Conservation (phyloP, 2,329 filamentous ascomycete genomes). For the Sclerotinia glacialis region DNA sequence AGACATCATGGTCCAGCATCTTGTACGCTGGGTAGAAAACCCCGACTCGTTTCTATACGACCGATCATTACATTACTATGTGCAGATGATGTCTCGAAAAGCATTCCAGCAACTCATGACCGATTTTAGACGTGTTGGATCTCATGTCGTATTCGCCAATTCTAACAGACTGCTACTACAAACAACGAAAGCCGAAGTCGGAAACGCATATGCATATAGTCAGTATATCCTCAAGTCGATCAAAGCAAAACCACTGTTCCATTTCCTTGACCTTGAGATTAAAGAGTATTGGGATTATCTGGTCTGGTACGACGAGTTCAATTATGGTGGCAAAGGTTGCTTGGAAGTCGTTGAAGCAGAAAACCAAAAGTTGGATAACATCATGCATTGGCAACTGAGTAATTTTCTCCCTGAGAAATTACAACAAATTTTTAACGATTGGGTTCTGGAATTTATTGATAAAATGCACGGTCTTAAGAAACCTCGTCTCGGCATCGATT, state of each 20-base stretch:
- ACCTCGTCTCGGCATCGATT: constrained; percentile 47
- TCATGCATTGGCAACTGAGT: constrained; percentile 98
- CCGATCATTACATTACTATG: constrained; percentile 89
- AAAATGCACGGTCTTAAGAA: constrained; percentile 88
- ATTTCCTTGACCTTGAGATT: constrained; percentile 95
- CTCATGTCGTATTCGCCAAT: constrained; percentile 92
- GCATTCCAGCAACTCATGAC: constrained; percentile 96
- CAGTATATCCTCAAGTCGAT: constrained; percentile 98
- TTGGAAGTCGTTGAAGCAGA: constrained; percentile 73
- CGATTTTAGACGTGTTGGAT: constrained; percentile 92
- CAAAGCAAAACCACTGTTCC: constrained; percentile 89
- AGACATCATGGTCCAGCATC: constrained; percentile 93
- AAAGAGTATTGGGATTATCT: constrained; percentile 99
- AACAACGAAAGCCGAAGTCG: constrained; percentile 94
- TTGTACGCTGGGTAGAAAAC: constrained; percentile 95
- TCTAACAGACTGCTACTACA: constrained; percentile 86
- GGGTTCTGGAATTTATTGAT: constrained; percentile 92
- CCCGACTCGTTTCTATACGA: constrained; percentile 95
- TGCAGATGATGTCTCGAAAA: constrained; percentile 98
- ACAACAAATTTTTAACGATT: constrained; percentile 83
- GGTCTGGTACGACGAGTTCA: constrained; percentile 98
- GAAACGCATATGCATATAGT: constrained; percentile 93
- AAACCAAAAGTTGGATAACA: constrained; percentile 77
- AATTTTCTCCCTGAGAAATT: constrained; percentile 80
- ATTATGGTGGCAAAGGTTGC: constrained; percentile 94